Percentiles rank a stretch among this genome's conserved stretches.
Evolutionary conservation across 331 rosid species (phyloP).

Genomic region (Arachis monticola): DNA sequence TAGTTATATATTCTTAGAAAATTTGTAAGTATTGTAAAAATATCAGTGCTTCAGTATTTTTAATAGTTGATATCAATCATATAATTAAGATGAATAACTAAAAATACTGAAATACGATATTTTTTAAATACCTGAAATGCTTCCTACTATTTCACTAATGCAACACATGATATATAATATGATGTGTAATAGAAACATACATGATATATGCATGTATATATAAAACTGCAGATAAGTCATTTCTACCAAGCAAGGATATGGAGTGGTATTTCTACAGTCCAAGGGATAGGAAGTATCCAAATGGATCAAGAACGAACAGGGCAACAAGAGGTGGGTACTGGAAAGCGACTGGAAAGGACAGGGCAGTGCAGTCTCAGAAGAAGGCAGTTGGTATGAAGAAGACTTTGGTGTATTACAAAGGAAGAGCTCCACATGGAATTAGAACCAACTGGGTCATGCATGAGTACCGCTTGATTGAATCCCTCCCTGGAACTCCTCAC

Average conservation of each 20-base stretch:
- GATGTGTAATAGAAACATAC: no score
- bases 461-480: conserved; percentile 80
- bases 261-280: conserved; percentile 99
- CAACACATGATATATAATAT: no score
- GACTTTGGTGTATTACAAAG: conserved; percentile 90
- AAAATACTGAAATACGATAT: no score
- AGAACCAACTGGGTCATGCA: conserved; percentile 99
- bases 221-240: conserved; percentile 66
- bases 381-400: conserved; percentile 87
- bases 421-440: conserved; percentile 97
- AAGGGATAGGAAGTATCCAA: conserved; percentile 92
- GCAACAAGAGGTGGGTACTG: conserved; percentile 94
- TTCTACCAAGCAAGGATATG: conserved; percentile 89
- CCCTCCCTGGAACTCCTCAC: conserved; percentile 46
- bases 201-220: not conserved
- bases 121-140: no score
- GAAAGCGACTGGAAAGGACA: conserved; percentile 97
- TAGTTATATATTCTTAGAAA: no score
- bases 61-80: no score
- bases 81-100: no score
- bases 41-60: no score
- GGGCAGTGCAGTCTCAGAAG: conserved; percentile 74
- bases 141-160: no score
- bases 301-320: conserved; percentile 93
- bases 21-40: no score